Evolutionary conservation across 23 red algal species (phyloP), one percentile per base, ranked within the genome.

Genomic region (Gracilaria gracilis): DNA sequence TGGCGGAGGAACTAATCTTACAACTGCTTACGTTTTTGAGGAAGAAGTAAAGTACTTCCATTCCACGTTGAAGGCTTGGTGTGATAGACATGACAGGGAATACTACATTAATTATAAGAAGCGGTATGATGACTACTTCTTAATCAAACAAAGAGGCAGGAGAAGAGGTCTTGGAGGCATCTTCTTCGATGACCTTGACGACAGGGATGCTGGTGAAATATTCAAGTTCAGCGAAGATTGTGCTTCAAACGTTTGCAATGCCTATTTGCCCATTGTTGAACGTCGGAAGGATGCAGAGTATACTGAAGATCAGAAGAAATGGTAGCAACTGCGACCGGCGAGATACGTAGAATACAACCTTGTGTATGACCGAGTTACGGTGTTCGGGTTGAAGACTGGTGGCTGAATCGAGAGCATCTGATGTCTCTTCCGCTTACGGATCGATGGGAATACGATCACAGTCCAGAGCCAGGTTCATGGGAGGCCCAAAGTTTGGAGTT

Each of bases 341-440:
- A 88, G 97, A 29, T 99, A 99, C 69, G 97, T 96, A 0, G 97
- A 99, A 75, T 99, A 95, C 80, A 99, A 99, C 78, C 79, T 99
- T 32, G 94, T 96, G 8, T 96, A 99, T 82, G 97, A 99, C 61
- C 90, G 97, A 49, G 97, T 94, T 21, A 99, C 97, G 2, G 91
- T 99, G 13, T 99, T 99, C 79, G 97, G 97, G 36, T 81, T 99
- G 34, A 99, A 99, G 69, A 99, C 97, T 46, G 97, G 97, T 4
- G 97, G 97, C 36, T 94, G 97, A 36, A 99, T 99, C 44, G 97
- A 99, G 80, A 93, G 88, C 61, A 99, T 99, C 57, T 99, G 12
- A 96, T 99, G 94, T 99, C 97, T 35, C 93, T 99, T n/a, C 97
- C 97, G 16, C 67, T 95, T 42, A 96, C 94, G 6, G 93, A 91